Base-by-base conservation (phyloP, 2,329 filamentous ascomycete genomes). In the Fulvia fulva region DNA sequence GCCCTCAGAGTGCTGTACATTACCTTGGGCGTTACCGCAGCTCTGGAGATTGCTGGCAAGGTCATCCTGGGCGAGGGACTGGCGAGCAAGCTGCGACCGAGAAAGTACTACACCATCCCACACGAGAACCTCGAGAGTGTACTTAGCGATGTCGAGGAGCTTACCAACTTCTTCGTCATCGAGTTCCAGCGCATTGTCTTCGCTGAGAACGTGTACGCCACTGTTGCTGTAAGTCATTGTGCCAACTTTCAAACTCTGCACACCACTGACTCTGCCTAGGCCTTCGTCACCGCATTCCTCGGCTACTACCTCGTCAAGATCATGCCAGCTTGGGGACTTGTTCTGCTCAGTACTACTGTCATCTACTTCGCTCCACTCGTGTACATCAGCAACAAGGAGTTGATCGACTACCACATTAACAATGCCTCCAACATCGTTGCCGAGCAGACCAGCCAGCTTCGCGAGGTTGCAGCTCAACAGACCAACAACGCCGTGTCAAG, bases 151-250 rank as follows among this genome's bases (percentile, higher is more conserved):
- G 70, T 85, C 14, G 83, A 85, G 71, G 83, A 87, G 74, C 76
- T 87, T 55, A 78, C 83, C 74, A 86, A 87, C 76, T 87, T 87
- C 75, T 84, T 87, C 73, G 79, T 87, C 65, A 86, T 87, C 62
- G 85, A 87, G 71, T 83, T 84, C 70, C 85, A 87, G 77, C 81
- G 85, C 58, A 79, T 87, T 63, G 71, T 87, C 59, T 87, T 87
- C 66, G 84, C 82, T 30, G 85, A 87, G 78, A 87, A 87, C 67
- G 76, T 86, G 56, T 78, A 80, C 59, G 81, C 80, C 59, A 87
- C 84, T 14, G 72, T 83, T 70, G 79, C 78, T 59, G 84, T 86
- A 79, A 72, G 83, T 74, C 25, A 2, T 34, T 11, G 2, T n/a
- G 2, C 25, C 21, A 19, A 28, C 16, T n/a, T 6, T 52, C 16